phyloP scores from a whole-genome alignment of 495 filamentous ascomycete genomes.

The Penicillium longicatenatum region DNA sequence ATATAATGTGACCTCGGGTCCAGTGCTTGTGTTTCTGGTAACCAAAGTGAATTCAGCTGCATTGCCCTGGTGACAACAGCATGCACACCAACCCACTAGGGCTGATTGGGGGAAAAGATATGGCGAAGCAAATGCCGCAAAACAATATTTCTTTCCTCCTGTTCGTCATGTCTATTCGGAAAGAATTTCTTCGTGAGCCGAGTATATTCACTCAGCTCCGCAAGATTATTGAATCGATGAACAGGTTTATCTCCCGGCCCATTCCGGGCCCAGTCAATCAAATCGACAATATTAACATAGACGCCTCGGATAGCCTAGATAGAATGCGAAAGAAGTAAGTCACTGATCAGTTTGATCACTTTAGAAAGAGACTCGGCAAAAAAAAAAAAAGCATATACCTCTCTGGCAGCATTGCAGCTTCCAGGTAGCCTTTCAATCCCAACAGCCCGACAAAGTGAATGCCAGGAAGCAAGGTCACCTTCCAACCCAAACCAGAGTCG shows the following conservation, averaged over 20 bases:
- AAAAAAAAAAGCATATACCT: not conserved
- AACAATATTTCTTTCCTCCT: not conserved
- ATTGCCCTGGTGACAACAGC: too few species aligned
- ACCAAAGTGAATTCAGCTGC: too few species aligned
- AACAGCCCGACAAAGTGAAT: constrained; percentile 29
- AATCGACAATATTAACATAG: constrained; percentile 25
- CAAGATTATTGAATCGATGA: not conserved
- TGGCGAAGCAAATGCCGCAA: constrained; percentile 1
- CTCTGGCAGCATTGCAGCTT: not conserved
- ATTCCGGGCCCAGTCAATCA: constrained; percentile 17
- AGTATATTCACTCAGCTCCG: not conserved
- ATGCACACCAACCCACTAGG: too few species aligned
- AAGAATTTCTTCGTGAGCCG: not conserved
- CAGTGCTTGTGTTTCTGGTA: not conserved
- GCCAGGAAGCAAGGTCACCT: constrained; percentile 26
- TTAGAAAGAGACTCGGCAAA: too few species aligned
- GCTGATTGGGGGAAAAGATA: too few species aligned
- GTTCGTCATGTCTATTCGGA: not conserved
- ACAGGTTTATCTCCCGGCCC: not conserved
- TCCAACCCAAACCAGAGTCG: constrained; percentile 27
- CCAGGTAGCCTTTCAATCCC: constrained; percentile 19
- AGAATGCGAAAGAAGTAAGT: not conserved
- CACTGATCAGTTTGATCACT: constrained; percentile 2
- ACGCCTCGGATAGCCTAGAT: constrained; percentile 8
- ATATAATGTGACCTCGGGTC: not conserved